These are phyloP conservation scores for Penicillium brasilianum DNA, from an alignment of 2,329 filamentous ascomycete genomes.

Conservation along the genomic window DNA sequence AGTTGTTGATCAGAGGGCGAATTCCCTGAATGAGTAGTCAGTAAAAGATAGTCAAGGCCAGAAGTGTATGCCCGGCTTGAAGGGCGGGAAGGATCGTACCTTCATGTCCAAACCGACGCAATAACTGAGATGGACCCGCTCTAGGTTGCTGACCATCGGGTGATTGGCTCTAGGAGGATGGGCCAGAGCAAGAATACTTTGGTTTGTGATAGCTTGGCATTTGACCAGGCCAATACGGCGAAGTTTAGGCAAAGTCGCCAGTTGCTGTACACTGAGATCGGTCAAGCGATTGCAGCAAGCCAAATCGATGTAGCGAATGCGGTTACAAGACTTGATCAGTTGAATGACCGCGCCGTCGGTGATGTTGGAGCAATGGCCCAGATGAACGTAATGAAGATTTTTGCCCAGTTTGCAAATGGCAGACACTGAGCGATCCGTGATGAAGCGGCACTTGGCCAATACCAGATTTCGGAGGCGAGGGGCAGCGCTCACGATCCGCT, in stretches of 20 bases:
- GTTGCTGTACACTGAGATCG: constrained; percentile 79
- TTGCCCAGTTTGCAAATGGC: constrained; percentile 90
- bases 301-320: constrained; percentile 95
- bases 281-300: constrained; percentile 93
- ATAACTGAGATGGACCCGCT: constrained; percentile 95
- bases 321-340: constrained; percentile 83
- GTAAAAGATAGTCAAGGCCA: background rate
- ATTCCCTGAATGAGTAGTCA: constrained; percentile 71
- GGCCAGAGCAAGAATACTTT: constrained; percentile 83
- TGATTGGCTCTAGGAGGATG: constrained; percentile 62
- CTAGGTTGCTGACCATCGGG: constrained; percentile 71
- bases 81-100: constrained; percentile 57
- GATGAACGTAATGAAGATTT: constrained; percentile 94
- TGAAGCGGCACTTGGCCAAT: constrained; percentile 88
- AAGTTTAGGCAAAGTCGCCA: constrained; percentile 87
- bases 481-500: constrained; percentile 83
- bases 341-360: constrained; percentile 87
- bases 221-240: constrained; percentile 96
- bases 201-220: constrained; percentile 86
- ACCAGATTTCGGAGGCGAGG: constrained; percentile 91
- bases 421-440: constrained; percentile 86
- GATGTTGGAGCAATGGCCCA: constrained; percentile 90
- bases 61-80: background rate
- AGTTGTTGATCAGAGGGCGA: constrained; percentile 84
- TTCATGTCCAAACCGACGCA: constrained; percentile 82